Evolutionary conservation across 192 early-diverging fungal species (phyloP), one percentile per base, ranked within the genome.

Genomic region (Chytriomyces sp.): DNA sequence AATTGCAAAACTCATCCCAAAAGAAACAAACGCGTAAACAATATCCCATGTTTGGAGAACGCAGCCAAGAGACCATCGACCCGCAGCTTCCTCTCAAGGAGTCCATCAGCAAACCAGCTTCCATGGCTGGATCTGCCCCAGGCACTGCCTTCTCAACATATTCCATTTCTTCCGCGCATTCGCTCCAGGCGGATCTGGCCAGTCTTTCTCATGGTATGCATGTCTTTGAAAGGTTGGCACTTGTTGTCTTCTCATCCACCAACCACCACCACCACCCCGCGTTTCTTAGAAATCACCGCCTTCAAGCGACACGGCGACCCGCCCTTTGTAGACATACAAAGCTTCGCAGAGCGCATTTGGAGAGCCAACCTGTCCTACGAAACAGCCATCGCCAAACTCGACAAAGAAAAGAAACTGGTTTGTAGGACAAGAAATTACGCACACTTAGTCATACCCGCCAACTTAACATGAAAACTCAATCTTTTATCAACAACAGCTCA

Each of bases 321-420:
- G 24, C 53, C 64, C 16, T 78, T 81, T 24, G 18, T 67, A 18
- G 78, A 79, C 47, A 46, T 79, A 9, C 78, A 79, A 50, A 50
- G 43, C 71, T 75, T 79, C 46, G 78, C 78, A 3, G 78, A 79
- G 45, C 61, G 78, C 23, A 76, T 71, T 23, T 79, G 78, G 78
- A 45, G 71, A 26, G 78, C 73, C 24, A 79, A 63, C 45, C n/a
- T 78, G 8, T 16, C 68, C 26, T 62, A 45, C 59, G 67, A 69
- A 66, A 71, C 53, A 7, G 49, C 80, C 2, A 72, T 76, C 18
- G 80, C 50, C 6, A 61, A 77, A 78, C 76, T 72, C 84, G 92
- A 93, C 91, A 53, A 62, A 3, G 78, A 79, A 77, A 64, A 68
- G 64, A 20, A 43, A 44, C 59, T 48, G 45, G 65, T 68, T 28